phyloP scores from a whole-genome alignment of 2,329 filamentous ascomycete species.

The Aureobasidium subglaciale region DNA sequence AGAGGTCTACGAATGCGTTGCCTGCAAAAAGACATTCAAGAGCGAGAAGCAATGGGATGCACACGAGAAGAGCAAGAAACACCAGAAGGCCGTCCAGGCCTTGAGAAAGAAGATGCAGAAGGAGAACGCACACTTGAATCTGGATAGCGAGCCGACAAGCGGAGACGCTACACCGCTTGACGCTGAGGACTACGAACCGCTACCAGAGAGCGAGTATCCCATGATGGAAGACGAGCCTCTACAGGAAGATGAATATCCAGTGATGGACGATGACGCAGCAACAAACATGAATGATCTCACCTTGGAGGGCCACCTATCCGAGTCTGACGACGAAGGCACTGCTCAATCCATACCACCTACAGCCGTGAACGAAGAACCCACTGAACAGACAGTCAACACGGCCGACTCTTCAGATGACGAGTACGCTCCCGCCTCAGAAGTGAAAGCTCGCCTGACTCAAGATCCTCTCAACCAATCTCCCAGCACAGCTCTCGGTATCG shows the following conservation, averaged over 20 bases:
- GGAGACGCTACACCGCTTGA: constrained; percentile 26
- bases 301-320: constrained; percentile 19
- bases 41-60: constrained; percentile 87
- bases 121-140: constrained; percentile 58
- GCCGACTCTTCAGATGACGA: constrained; percentile 29
- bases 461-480: not conserved
- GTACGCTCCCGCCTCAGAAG: constrained; percentile 36
- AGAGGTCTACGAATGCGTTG: constrained; percentile 55
- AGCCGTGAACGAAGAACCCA: not conserved
- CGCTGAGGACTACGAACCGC: constrained; percentile 25
- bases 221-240: constrained; percentile 21
- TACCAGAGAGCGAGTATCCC: not conserved
- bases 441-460: constrained; percentile 32
- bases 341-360: not conserved
- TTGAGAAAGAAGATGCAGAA: constrained; percentile 75
- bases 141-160: constrained; percentile 32
- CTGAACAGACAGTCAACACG: not conserved
- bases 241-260: not conserved
- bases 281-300: constrained; percentile 19
- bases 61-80: constrained; percentile 96
- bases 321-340: not conserved
- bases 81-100: constrained; percentile 76
- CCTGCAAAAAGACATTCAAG: constrained; percentile 64
- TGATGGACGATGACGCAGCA: constrained; percentile 15
- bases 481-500: constrained; percentile 15